Evolutionary conservation across 257 asterid species (phyloP).

Genomic region (Scutellaria baicalensis): DNA sequence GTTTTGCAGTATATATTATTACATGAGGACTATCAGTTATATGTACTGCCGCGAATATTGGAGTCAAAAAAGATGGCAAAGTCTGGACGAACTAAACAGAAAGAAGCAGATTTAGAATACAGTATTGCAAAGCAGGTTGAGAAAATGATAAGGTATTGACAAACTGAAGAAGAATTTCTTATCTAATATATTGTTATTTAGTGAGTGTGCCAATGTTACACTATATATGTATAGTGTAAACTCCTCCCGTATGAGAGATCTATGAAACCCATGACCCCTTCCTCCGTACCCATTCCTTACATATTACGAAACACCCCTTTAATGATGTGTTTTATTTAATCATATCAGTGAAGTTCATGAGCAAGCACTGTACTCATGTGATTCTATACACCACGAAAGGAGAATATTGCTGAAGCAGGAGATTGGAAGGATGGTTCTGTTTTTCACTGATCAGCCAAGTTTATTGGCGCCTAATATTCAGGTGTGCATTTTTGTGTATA

Average conservation of each 20-base stretch:
- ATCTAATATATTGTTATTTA: constrained; percentile 4
- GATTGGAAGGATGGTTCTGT: constrained; percentile 96
- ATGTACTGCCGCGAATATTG: constrained; percentile 83
- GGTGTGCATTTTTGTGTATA: constrained; percentile 32
- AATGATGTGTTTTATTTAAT: constrained; percentile 11
- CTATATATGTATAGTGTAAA: not conserved
- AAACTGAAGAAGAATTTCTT: constrained; percentile 3
- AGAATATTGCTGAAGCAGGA: constrained; percentile 93
- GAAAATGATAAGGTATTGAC: constrained; percentile 93
- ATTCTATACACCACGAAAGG: constrained; percentile 85
- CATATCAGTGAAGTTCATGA: constrained; percentile 89
- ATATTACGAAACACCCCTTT: no score
- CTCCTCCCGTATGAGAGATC: no score
- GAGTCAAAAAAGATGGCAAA: constrained; percentile 98
- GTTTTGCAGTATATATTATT: constrained; percentile 64
- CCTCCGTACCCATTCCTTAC: no score
- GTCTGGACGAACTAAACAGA: constrained; percentile 91
- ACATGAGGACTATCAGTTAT: constrained; percentile 91
- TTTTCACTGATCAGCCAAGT: constrained; percentile 98
- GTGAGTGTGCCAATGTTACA: not conserved
- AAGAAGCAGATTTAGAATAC: constrained; percentile 98
- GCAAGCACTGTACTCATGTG: constrained; percentile 80
- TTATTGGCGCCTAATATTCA: constrained; percentile 97
- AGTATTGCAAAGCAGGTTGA: constrained; percentile 99
- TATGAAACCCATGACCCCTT: no score